Base-by-base conservation (phyloP, 306 rosid genomes). In the Calophaca sinica region DNA sequence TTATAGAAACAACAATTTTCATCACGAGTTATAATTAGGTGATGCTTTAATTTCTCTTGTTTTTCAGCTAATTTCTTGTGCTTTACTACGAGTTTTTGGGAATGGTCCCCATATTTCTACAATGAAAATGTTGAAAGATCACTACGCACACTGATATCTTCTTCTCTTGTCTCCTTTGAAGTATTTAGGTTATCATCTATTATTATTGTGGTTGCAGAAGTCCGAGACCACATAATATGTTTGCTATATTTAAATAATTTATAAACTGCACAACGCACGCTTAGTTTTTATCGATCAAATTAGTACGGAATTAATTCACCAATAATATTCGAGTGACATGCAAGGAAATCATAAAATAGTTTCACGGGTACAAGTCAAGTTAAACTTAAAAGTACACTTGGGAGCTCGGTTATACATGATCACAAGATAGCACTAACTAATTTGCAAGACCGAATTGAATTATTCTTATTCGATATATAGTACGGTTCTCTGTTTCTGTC, bases 141-240 rank as follows among this genome's bases (percentile, higher is more conserved):
- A n/a, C n/a, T n/a, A n/a, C n/a, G n/a, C n/a, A n/a, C n/a, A n/a
- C n/a, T n/a, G n/a, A n/a, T n/a, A n/a, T n/a, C n/a, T n/a, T n/a
- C n/a, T n/a, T 32, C 57, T 20, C 79, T 42, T 66, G 79, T 77
- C 79, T 71, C 70, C 13, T 32, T 69, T 41, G 15, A 48, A 11
- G 44, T 71, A 49, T 45, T 70, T n/a, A n/a, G n/a, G n/a, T n/a
- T n/a, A n/a, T 20, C 26, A 20, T 20, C 26, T 20, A 20, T 20
- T 20, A 20, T 57, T 76, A 38, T 76, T 57, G 49, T 71, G 67
- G 32, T 49, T 59, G 63, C 31, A 63, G 5, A 76, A 64, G 9
- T 73, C 6, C 31, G 13, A 77, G 73, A 77, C 80, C 73, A 82
- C 77, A 82, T 66, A 72, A 77, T 73, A 31, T 31, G 36, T 77